phyloP scores from a whole-genome alignment of 345 rosid species.

The Brassica carinata region DNA sequence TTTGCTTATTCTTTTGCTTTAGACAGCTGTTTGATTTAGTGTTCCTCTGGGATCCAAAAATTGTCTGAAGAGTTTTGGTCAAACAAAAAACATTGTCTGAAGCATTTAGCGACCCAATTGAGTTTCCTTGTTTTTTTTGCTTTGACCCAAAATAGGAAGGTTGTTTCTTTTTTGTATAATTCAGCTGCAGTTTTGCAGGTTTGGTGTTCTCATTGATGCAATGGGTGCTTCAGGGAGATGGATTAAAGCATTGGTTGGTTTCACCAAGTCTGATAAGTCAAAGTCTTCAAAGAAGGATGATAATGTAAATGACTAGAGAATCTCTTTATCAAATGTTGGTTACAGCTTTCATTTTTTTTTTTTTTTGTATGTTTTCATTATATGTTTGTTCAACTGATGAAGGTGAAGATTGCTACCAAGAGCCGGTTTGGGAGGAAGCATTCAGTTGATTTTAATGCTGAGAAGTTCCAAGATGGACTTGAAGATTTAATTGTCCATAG shows the following conservation, averaged over 20 bases:
- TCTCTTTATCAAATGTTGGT: slow-evolving; percentile 4
- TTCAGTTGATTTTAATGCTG: slow-evolving; percentile 58
- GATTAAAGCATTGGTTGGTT: slow-evolving; percentile 87
- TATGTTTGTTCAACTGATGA: too few species aligned
- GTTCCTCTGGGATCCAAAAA: background rate
- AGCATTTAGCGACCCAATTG: slow-evolving; percentile 1
- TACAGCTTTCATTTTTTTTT: too few species aligned
- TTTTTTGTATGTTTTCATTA: too few species aligned
- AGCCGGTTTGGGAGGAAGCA: slow-evolving; percentile 62
- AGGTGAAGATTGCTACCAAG: slow-evolving; percentile 36
- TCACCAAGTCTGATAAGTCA: slow-evolving; percentile 50
- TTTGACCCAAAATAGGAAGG: background rate
- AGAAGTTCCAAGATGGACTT: slow-evolving; percentile 56
- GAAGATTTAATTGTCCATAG: slow-evolving; percentile 43
- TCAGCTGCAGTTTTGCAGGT: slow-evolving; percentile 34
- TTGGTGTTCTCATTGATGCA: slow-evolving; percentile 1
- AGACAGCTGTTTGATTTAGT: background rate
- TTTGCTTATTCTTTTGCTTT: background rate
- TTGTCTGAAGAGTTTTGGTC: background rate
- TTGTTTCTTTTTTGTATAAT: background rate
- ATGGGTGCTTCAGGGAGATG: slow-evolving; percentile 97
- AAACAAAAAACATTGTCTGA: background rate
- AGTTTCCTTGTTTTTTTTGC: slow-evolving; percentile 12
- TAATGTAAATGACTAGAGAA: slow-evolving; percentile 50
- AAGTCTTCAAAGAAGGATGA: slow-evolving; percentile 61